These are phyloP conservation scores for Diaporthe sp. DNA, from an alignment of 2,329 filamentous ascomycete genomes.

Conservation along the genomic window DNA sequence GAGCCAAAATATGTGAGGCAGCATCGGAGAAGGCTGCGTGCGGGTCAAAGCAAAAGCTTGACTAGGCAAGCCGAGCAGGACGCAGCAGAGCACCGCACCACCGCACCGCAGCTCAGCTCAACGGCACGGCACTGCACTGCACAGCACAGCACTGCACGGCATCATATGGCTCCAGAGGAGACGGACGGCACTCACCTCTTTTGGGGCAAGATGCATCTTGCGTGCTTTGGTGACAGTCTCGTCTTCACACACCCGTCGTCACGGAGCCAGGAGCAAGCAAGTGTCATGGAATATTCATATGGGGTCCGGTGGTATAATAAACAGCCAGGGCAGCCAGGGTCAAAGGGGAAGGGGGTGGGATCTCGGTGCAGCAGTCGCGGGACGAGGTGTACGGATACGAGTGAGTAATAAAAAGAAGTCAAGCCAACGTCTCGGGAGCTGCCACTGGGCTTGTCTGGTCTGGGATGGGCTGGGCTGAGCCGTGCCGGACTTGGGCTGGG, in stretches of 20 bases:
- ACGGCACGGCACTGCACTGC: slow-evolving; percentile 23
- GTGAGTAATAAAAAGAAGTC: slow-evolving; percentile 36
- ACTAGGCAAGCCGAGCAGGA: slow-evolving; percentile 26
- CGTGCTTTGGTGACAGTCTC: background rate
- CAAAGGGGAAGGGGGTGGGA: slow-evolving; percentile 8
- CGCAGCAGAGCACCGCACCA: slow-evolving; percentile 18
- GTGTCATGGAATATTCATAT: slow-evolving; percentile 32
- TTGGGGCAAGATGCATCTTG: slow-evolving; percentile 54
- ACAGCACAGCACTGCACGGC: background rate
- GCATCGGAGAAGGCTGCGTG: slow-evolving; percentile 24
- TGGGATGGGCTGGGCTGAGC: slow-evolving; percentile 25
- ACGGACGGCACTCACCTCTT: slow-evolving; percentile 50
- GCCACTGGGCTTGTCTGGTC: slow-evolving; percentile 24
- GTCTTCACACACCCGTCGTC: slow-evolving; percentile 26
- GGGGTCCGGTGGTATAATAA: slow-evolving; percentile 24
- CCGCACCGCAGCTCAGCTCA: background rate
- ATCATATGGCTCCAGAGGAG: slow-evolving; percentile 15
- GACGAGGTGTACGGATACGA: slow-evolving; percentile 28
- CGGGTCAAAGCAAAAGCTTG: slow-evolving; percentile 33
- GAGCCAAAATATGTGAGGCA: background rate
- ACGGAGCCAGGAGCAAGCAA: slow-evolving; percentile 22
- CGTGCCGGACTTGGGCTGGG: slow-evolving; percentile 25
- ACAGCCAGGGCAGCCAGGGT: slow-evolving; percentile 1
- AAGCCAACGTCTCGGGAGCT: slow-evolving; percentile 33
- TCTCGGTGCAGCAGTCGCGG: slow-evolving; percentile 23